Evolutionary conservation across 805 yeast genomes (phyloP), one percentile per base, ranked within the genome.

Genomic region (Yarrowia sp.): DNA sequence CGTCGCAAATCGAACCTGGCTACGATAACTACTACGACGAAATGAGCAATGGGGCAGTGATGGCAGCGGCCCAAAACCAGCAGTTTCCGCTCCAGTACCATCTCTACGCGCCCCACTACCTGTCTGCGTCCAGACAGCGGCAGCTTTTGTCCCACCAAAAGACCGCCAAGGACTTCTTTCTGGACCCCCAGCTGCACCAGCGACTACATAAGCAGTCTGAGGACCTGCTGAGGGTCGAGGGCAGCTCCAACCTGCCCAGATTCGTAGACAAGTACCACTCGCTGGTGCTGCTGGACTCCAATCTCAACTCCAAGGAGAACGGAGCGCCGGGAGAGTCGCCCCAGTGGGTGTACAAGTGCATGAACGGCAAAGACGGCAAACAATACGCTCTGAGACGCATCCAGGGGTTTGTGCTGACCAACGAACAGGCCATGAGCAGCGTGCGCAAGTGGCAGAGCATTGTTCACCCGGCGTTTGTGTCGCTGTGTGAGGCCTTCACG

Each of bases 401-500:
- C 46, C 93, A 91, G 73, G 79, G 77, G 70, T 85, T 84, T 49
- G 83, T 84, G 42, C 79, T 83, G 15, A 73, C 80, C 0, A 85
- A 86, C 63, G 91, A 91, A 70, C 77, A 80, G 61, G 85, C 89
- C 34, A 84, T 93, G 71, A 80, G 82, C 44, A 78, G 83, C 7
- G 84, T 90, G 67, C 86, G 87, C 72, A 81, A 78, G 70, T 94
- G 98, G 98, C 84, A 80, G 68, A 79, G 80, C 14, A 72, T 79
- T 52, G 78, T 79, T 9, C 78, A 80, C 70, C 83, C 91, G 2
- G 49, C 70, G 33, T 79, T 91, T 24, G 90, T 90, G 1, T 82
- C 84, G 47, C 78, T 92, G 7, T 83, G 85, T 50, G 97, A 93
- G 75, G 92, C 95, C 8, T 94, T 95, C 76, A 88, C 97, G 0